Conservation (phyloP, 805 yeast genomes). For the Wickerhamiella domercqiae region DNA sequence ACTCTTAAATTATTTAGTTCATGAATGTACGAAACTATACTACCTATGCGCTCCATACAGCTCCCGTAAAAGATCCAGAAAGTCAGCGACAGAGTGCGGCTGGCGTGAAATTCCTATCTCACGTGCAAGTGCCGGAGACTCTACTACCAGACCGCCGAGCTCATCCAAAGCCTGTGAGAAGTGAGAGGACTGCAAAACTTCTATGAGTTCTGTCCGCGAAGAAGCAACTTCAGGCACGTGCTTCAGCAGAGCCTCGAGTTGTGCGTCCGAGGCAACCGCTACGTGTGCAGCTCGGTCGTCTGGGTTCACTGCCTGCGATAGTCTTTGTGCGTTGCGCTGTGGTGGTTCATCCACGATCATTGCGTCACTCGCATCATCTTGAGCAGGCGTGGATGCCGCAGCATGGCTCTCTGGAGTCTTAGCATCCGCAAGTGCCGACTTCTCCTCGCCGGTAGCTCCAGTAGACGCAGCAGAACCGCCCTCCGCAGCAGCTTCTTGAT, state of each 20-base stretch:
- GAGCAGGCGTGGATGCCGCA: neutral
- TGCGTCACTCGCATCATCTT: neutral
- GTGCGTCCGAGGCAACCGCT: conserved; percentile 18
- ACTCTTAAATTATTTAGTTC: neutral
- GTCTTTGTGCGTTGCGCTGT: conserved; percentile 1
- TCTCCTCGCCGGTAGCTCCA: neutral
- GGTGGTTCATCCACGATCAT: neutral
- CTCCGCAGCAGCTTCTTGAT: conserved; percentile 1
- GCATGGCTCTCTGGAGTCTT: neutral
- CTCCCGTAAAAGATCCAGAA: conserved; percentile 3
- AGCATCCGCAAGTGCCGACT: neutral
- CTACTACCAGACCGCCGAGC: conserved; percentile 29
- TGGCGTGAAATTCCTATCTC: conserved; percentile 6
- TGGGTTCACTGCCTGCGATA: conserved; percentile 1
- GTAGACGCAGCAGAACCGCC: neutral
- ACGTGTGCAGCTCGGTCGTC: conserved; percentile 25
- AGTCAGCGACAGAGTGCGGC: conserved; percentile 5
- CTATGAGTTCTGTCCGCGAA: conserved; percentile 27
- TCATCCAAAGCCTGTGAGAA: conserved; percentile 31
- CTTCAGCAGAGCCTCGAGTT: conserved; percentile 25
- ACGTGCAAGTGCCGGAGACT: conserved; percentile 22
- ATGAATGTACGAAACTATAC: neutral
- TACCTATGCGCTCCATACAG: neutral
- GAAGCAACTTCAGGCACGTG: conserved; percentile 29
- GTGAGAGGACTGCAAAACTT: conserved; percentile 34